Base-by-base conservation (phyloP, 1,284 basidiomycete species). In the Takashimella koratensis region DNA sequence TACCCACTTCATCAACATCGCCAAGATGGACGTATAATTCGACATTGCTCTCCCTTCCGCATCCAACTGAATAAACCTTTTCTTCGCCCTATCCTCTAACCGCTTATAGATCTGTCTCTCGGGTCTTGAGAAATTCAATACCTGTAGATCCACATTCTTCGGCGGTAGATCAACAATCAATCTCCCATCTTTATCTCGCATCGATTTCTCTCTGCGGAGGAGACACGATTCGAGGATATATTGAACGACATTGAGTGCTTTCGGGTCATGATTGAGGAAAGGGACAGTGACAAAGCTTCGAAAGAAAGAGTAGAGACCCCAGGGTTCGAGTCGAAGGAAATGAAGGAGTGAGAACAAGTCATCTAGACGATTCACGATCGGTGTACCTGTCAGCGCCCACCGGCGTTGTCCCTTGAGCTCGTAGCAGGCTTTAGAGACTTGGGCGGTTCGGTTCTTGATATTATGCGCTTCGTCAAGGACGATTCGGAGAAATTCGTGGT, bases 321-420 rank as follows among this genome's bases (percentile, higher is more conserved):
- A 97, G 0, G 94, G 94, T 60, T 87, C 86, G 65, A 93, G 89
- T 48, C 85, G 81, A 13, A 98, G 80, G 78, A 95, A 98, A 76
- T 87, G 90, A 21, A 96, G 76, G 2, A 96, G 79, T 0, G 90
- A 93, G 66, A 88, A 94, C 5, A 98, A 78, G 67, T 98, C 94
- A 58, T 97, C 95, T 4, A 98, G 80, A 47, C 86, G 84, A 70
- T 98, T 98, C 55, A 98, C 91, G 58, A 98, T 98, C 0, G 95
- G 95, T 10, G 95, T 98, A 26, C 92, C 88, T 4, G 92, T 96
- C 12, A 97, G 83, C 4, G 90, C 90, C 95, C 95, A 98, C 59
- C 90, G 81, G 36, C 90, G 80, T 54, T 85, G 80, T 2, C 88
- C 88, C 45, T 82, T 82, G 5, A 98, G 80, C 6, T 87, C 88